Evolutionary conservation across 345 rosid genomes (phyloP), one percentile per base, ranked within the genome.

Genomic region (Gossypium stocksii): DNA sequence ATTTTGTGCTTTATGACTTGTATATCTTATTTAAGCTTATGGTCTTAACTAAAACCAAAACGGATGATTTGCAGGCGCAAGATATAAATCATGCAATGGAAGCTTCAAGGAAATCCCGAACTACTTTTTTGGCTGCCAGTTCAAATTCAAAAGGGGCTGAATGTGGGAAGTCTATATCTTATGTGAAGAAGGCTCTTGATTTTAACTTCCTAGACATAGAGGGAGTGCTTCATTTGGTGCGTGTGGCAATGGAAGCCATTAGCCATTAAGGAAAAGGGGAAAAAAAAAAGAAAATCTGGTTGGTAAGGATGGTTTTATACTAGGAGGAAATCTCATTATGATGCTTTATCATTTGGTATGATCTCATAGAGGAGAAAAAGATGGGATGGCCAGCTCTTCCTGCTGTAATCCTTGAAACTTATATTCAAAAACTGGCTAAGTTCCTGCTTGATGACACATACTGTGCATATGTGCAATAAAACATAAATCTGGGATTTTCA

Each of bases 141-240:
- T 77, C 65, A 22, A 83, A 78, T 79, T 76, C 78, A 57, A 88
- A 74, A 71, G 97, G 89, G 71, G 82, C 78, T 76, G 90, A 81
- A 59, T 49, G 75, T 51, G 83, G 81, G 80, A 98, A 95, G 66
- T 86, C 83, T 76, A 79, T 91, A 70, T 67, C 80, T 75, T 85
- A 90, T 56, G 83, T 93, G 56, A 96, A 84, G 87, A 86, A 78
- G 69, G 97, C 99, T 74, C 93, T 96, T 82, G 98, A 96, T 86
- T 91, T 87, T 77, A 90, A 84, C 86, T 96, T 93, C 81, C 99
- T 93, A 57, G 98, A 95, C 58, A 81, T 95, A 62, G 94, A 93
- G 75, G 94, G 91, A 63, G 80, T 93, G 25, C 78, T 95, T 72
- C 92, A 79, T 74, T 80, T 93, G 78, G 93, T 95, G 75, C 86